Evolutionary conservation across 208 protist species (phyloP).

Genomic region (Acanthamoeba sp.): DNA sequence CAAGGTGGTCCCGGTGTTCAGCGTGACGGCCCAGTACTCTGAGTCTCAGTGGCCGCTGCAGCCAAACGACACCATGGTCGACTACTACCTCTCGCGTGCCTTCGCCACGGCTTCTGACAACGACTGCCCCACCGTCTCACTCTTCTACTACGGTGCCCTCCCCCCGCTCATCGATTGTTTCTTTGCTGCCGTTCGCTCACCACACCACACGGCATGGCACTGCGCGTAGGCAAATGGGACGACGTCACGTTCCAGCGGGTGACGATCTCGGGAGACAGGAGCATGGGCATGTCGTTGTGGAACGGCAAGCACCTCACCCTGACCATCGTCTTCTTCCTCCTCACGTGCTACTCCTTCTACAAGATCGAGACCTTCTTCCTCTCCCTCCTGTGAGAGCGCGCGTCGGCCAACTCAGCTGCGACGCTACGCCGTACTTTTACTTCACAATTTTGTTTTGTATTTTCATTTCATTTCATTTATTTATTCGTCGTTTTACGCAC

Average conservation of each 20-base stretch:
- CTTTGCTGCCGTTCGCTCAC: not conserved
- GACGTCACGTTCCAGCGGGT: not conserved
- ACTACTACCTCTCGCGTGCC: slow-evolving; percentile 32
- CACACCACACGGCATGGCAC: too few species aligned
- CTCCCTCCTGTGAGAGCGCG: not conserved
- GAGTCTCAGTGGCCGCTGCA: not conserved
- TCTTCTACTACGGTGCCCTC: slow-evolving; percentile 4
- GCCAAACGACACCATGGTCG: slow-evolving; percentile 33
- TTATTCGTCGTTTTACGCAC: too few species aligned
- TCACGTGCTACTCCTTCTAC: slow-evolving; percentile 35
- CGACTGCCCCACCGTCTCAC: slow-evolving; percentile 15
- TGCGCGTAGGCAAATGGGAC: not conserved
- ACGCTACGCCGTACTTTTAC: not conserved
- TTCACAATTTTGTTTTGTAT: not conserved
- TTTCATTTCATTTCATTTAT: too few species aligned
- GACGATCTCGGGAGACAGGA: slow-evolving; percentile 1
- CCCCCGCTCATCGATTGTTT: not conserved
- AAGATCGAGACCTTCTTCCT: slow-evolving; percentile 29
- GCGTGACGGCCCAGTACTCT: not conserved
- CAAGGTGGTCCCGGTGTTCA: slow-evolving; percentile 30
- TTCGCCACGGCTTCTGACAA: slow-evolving; percentile 13
- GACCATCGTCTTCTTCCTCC: slow-evolving; percentile 7
- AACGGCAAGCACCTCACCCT: slow-evolving; percentile 34
- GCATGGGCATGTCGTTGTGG: slow-evolving; percentile 47
- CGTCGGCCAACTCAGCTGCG: not conserved